Evolutionary conservation across 148 eudicot species (phyloP), one percentile per base, ranked within the genome.

Genomic region (Vaccinium corymbosum): DNA sequence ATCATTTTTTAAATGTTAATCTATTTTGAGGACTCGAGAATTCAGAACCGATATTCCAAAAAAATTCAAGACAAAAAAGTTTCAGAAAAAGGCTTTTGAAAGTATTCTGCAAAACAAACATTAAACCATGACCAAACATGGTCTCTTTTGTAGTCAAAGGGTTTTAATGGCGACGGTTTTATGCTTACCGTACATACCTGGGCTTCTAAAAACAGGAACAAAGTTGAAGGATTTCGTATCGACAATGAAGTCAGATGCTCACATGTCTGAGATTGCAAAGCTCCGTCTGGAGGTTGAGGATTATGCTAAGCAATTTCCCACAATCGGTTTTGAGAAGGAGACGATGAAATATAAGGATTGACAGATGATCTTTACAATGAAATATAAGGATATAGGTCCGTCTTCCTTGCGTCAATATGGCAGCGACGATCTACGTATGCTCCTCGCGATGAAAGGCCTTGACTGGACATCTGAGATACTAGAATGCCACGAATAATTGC

Each of bases 301-400:
- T 90, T 97, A 91, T 81, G 99, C 99, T 25, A 97, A 97, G 88
- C 96, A 95, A 79, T 97, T 97, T 82, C 99, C 99, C 0, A 97
- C 99, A 68, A 87, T 97, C 75, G 99, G 99, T 51, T 97, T 97
- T 79, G 98, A 95, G 84, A 95, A 97, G 89, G 93, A 90, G 83
- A 89, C 93, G 20, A 94, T 97, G 99, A 95, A 95, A 88, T 97
- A 97, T 94, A 94, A 97, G 90, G 87, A 90, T 86, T 97, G 79
- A 91, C 57, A 81, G 89, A 84, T 70, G 80, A 22, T 56, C 66
- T 66, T 71, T 38, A 35, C 27, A 6, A 32, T 19, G 59, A 32
- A 10, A 68, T 35, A 35, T 35, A 35, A 35, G 38, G 38, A 35
- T 35, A 42, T 42, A 42, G 46, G 5, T 42, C 46, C 46, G 20